Base-by-base conservation (phyloP, 2,329 filamentous ascomycete species). In the Elsinoe batatas region DNA sequence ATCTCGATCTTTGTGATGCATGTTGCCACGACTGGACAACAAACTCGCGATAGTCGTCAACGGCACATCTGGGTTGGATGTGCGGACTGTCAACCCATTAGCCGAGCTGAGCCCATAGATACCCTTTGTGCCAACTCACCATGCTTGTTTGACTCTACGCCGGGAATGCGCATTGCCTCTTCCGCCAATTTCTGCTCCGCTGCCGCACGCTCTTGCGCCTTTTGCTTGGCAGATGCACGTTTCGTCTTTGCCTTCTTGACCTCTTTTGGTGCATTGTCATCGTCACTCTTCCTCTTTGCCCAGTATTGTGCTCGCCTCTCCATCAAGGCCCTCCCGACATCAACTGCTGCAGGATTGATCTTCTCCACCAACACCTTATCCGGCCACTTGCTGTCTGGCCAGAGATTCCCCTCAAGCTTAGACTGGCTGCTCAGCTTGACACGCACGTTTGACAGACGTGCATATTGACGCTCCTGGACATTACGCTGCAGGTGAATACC, bases 391-490 rank as follows among this genome's bases (percentile, higher is more conserved):
- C 69, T 69, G 62, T 93, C 87, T 53, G 77, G 75, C 61, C 85
- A 82, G 18, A 95, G 68, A 54, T 75, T 80, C 1, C 87, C 91
- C 68, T 95, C 90, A 0, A 95, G 72, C 57, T 79, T 78, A 3
- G 68, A 65, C 22, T 67, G 72, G 46, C 76, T 72, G 11, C 79
- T 78, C 17, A 70, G 66, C 60, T 84, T 88, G 59, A 89, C 76
- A 17, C 84, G 84, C 3, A 95, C 76, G 63, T 96, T 95, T 18
- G 74, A 77, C 5, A 96, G 68, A 3, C 71, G 71, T 1, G 95
- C 71, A 75, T 85, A 84, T 20, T 81, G 73, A 3, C 80, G 79
- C n/a, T 72, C 67, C 1, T 74, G 71, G 22, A 93, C 71, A 5
- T 80, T 67, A 0, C 76, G 64, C 13, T 74, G 76, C n/a, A 84